phyloP scores from a whole-genome alignment of 1,284 basidiomycete genomes.

The Fomitiporia mediterranea region DNA sequence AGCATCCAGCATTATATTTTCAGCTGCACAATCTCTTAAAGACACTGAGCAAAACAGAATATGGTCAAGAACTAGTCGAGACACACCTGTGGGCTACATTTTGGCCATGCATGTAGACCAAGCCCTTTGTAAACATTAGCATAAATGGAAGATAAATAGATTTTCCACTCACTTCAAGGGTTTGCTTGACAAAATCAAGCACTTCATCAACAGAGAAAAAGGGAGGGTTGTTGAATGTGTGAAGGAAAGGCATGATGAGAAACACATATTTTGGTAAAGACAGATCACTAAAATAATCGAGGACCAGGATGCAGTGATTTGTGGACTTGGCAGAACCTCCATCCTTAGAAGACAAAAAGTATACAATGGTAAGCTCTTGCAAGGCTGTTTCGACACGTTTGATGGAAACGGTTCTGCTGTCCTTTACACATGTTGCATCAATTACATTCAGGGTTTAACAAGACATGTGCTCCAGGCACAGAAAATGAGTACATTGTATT shows the following conservation, averaged over 20 bases:
- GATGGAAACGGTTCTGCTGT: background rate
- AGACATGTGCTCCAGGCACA: background rate
- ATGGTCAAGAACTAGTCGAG: background rate
- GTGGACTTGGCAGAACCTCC: background rate
- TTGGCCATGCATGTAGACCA: background rate
- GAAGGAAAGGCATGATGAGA: conserved; percentile 14
- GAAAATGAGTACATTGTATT: background rate
- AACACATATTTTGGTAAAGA: background rate
- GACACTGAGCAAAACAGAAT: background rate
- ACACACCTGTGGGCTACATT: conserved; percentile 1
- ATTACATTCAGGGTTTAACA: background rate
- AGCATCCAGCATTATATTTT: conserved; percentile 7
- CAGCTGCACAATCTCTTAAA: background rate
- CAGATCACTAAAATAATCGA: conserved; percentile 1
- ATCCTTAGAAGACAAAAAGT: conserved; percentile 10
- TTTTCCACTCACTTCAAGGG: conserved; percentile 6
- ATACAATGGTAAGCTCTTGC: background rate
- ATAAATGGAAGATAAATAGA: background rate
- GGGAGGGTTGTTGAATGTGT: background rate
- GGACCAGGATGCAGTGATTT: conserved; percentile 9
- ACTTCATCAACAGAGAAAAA: conserved; percentile 11
- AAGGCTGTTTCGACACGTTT: background rate
- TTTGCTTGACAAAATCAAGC: conserved; percentile 12
- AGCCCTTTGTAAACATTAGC: background rate
- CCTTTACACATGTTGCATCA: background rate